Conservation (phyloP, 202 grass and related monocot species). For the Bolboschoenoplectus hybrid region DNA sequence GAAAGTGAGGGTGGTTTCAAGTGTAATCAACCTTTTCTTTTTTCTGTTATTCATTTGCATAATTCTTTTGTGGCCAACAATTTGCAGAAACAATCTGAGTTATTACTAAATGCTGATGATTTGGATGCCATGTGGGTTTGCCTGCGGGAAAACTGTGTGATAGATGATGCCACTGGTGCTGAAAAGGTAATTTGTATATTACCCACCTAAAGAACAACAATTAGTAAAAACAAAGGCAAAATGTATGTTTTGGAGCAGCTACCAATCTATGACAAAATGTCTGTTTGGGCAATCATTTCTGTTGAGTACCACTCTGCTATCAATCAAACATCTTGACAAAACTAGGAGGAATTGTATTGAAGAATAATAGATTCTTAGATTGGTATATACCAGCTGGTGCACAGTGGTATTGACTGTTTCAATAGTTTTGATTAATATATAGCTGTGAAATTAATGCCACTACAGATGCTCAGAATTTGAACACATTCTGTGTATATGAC, state of each 20-base stretch:
- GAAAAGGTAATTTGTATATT: constrained; percentile 64
- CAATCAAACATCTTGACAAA: not conserved
- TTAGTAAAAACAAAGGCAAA: not conserved
- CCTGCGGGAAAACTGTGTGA: constrained; percentile 98
- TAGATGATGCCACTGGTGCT: constrained; percentile 91
- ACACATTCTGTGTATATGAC: not conserved
- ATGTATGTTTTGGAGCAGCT: not conserved
- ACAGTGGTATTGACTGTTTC: not conserved
- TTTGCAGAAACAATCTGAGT: constrained; percentile 96
- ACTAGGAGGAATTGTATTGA: not conserved
- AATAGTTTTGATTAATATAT: not conserved
- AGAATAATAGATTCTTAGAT: not conserved
- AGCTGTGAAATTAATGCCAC: not conserved
- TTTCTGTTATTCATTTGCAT: constrained; percentile 8
- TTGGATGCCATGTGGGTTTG: constrained; percentile 99
- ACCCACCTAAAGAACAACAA: constrained; percentile 4
- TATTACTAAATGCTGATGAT: constrained; percentile 96
- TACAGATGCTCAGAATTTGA: not conserved
- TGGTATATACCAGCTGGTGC: not conserved
- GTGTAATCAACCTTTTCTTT: not conserved
- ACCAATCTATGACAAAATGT: not conserved
- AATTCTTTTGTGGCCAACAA: constrained; percentile 32
- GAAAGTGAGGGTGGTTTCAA: not conserved
- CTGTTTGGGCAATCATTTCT: not conserved
- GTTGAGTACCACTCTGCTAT: not conserved